Conservation (phyloP, 495 filamentous ascomycete genomes). For the Aspergillus asperescens region DNA sequence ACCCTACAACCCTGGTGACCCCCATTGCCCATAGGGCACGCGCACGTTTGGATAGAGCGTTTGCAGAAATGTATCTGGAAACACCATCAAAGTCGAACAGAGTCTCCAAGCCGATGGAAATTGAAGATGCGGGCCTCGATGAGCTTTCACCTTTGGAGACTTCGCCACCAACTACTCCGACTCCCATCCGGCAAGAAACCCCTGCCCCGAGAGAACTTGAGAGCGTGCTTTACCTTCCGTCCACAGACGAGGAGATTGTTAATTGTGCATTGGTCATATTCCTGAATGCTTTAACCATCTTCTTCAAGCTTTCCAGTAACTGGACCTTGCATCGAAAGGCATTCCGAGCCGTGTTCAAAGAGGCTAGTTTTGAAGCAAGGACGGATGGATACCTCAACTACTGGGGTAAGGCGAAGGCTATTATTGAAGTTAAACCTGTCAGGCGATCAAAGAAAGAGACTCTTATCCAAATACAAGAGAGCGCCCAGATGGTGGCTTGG, state of each 20-base stretch:
- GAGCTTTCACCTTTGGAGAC: too few relatives aligned
- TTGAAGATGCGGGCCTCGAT: too few relatives aligned
- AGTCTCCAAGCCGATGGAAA: too few relatives aligned
- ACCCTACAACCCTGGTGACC: too few relatives aligned
- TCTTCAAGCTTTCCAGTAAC: background rate
- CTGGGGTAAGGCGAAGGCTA: background rate
- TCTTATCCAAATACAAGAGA: constrained; percentile 11
- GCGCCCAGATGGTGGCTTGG: constrained; percentile 13
- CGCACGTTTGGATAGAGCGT: too few relatives aligned
- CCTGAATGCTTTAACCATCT: constrained; percentile 2
- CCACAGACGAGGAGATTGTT: constrained; percentile 15
- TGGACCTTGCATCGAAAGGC: constrained; percentile 5
- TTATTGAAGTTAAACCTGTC: constrained; percentile 11
- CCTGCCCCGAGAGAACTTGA: too few relatives aligned
- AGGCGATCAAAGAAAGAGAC: background rate
- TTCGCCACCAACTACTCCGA: too few relatives aligned
- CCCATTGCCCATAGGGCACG: too few relatives aligned
- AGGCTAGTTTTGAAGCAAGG: constrained; percentile 9
- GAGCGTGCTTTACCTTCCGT: background rate
- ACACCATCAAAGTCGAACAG: too few relatives aligned
- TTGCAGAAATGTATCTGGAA: too few relatives aligned
- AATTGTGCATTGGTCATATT: constrained; percentile 13
- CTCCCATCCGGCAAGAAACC: too few relatives aligned
- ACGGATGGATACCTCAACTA: constrained; percentile 12
- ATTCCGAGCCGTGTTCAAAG: background rate